Conservation (phyloP, 2,329 filamentous ascomycete species). For the Cryphonectria carpinicola region DNA sequence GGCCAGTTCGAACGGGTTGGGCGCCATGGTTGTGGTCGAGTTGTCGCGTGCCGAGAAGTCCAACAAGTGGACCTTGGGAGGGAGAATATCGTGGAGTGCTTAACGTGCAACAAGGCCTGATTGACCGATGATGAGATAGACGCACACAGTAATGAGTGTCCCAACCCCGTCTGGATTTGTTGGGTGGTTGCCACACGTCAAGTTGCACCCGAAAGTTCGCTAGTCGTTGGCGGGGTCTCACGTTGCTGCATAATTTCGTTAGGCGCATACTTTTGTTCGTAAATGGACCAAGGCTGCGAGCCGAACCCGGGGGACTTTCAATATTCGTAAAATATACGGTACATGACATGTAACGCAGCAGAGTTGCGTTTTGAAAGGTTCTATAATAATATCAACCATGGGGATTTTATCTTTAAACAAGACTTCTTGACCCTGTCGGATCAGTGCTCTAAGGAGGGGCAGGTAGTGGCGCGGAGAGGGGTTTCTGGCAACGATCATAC, state of each 20-base stretch:
- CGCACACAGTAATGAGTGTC: background rate
- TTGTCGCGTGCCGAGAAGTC: background rate
- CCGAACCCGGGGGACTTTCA: too few species aligned
- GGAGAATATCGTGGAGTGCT: too few species aligned
- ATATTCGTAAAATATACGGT: too few species aligned
- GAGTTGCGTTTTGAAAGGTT: background rate
- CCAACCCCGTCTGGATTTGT: background rate
- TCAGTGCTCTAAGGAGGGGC: background rate
- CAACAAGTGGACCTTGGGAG: background rate
- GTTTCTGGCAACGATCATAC: background rate
- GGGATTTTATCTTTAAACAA: background rate
- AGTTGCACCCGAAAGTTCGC: conserved; percentile 14
- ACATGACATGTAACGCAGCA: background rate
- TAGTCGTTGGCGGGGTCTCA: conserved; percentile 31
- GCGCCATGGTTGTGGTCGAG: conserved; percentile 43
- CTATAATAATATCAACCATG: background rate
- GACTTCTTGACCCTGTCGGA: background rate
- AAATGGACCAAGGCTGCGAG: background rate
- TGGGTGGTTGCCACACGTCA: background rate
- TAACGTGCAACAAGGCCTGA: background rate
- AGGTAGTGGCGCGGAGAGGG: background rate
- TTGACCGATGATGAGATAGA: background rate
- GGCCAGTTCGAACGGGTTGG: conserved; percentile 74
- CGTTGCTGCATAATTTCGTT: conserved; percentile 18
- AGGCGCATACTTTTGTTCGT: conserved; percentile 9